Percentiles rank a stretch among this genome's conserved stretches.
These are phyloP conservation scores for Globisporangium recalcitrans DNA, from an alignment of 352 stramenopile species.

Conservation along the genomic window DNA sequence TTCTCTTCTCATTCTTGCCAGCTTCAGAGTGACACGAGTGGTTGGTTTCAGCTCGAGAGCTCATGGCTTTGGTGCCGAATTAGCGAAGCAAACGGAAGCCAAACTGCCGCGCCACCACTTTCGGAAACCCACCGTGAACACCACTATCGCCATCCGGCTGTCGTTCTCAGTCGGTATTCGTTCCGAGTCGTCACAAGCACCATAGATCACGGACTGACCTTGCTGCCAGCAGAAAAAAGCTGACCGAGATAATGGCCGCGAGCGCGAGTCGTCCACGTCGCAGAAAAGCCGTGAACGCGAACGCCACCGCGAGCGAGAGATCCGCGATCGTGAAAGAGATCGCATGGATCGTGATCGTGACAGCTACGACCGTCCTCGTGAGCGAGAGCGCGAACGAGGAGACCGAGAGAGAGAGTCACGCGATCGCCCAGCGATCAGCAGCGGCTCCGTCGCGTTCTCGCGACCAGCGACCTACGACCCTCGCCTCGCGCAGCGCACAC, in stretches of 20 bases:
- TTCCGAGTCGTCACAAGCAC: neutral
- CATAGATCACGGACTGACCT: neutral
- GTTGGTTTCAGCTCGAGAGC: neutral
- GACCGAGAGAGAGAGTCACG: conserved; percentile 27
- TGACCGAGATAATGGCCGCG: conserved; percentile 24
- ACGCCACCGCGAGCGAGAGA: conserved; percentile 24
- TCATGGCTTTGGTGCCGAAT: neutral
- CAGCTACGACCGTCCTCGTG: too few relatives aligned
- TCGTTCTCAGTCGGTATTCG: neutral
- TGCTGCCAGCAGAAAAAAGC: neutral
- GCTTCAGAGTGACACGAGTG: neutral
- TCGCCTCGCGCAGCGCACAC: conserved; percentile 54
- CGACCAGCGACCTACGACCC: conserved; percentile 79
- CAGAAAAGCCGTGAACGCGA: conserved; percentile 22
- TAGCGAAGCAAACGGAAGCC: neutral
- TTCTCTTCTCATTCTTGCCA: too few relatives aligned
- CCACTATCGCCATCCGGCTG: neutral
- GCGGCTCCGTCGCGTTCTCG: conserved; percentile 50
- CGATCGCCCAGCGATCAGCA: neutral
- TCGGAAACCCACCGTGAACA: neutral
- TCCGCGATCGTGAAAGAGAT: conserved; percentile 24
- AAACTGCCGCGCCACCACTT: neutral
- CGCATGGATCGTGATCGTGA: conserved; percentile 19
- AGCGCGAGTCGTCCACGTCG: conserved; percentile 19
- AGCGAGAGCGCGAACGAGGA: conserved; percentile 28